Evolutionary conservation across 1,139 yeast species (phyloP), one percentile per base, ranked within the genome.

Genomic region (Geotrichum restrictum): DNA sequence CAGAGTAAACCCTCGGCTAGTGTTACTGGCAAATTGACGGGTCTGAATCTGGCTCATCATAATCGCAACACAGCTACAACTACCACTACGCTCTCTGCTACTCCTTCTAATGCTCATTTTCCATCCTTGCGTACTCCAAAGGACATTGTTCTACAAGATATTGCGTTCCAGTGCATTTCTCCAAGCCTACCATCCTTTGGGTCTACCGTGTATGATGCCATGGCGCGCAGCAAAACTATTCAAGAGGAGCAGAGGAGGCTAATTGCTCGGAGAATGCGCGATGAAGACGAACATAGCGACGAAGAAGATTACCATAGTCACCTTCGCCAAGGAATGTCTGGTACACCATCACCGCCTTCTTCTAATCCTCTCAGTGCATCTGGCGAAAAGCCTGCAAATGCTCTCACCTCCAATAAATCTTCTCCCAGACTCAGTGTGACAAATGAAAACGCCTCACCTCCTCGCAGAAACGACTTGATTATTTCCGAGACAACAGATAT

Each of bases 141-240:
- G 45, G 70, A 67, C 33, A 60, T 67, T 34, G 68, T 66, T 22
- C 51, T 54, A 6, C 65, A 66, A 45, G 69, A 64, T 45, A 62
- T 67, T 39, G 69, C 69, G 18, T 57, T 71, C 46, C 67, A 71
- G 56, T 72, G 75, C 57, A 71, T 70, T 14, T 70, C 75, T 16
- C 74, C 75, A 7, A 74, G 73, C 8, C 59, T 72, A 36, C 69
- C 73, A 11, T 62, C 66, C 6, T 61, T 59, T 44, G 55, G 50
- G 10, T 43, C 55, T 1, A 41, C 45, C 3, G 46, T 54, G 14
- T 34, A 48, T 8, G 57, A 51, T 34, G 53, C 51, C n/a, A 52
- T 54, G 44, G 55, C 43, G 11, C 49, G 52, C 29, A 51, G 55
- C 32, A 54, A 51, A 41, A 61, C 62, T 33, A 59, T 70, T 59